Evolutionary conservation across 2,329 filamentous ascomycete species (phyloP).

Genomic region (Didymella keratinophila): DNA sequence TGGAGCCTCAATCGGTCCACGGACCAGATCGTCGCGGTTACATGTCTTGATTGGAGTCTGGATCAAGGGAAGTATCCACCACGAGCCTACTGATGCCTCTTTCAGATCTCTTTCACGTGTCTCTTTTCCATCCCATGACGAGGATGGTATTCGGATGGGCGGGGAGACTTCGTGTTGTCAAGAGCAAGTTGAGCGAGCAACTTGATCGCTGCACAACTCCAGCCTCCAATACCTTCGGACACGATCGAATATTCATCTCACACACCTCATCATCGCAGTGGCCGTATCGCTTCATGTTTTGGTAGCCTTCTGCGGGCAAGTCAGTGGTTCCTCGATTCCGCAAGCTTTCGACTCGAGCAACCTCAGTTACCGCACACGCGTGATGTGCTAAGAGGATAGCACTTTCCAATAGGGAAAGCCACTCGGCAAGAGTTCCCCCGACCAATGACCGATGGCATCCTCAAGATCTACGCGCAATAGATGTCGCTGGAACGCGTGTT

Average conservation of each 20-base stretch:
- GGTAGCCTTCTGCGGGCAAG: not conserved
- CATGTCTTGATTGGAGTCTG: constrained; percentile 3
- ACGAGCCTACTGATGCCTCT: constrained; percentile 1
- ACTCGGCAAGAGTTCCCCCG: not conserved
- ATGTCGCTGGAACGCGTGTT: not conserved
- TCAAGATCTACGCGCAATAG: not conserved
- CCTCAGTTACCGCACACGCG: not conserved
- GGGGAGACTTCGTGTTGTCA: not conserved
- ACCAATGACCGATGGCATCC: not conserved
- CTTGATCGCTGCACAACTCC: not conserved
- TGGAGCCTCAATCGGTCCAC: constrained; percentile 8
- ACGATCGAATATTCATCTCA: not conserved
- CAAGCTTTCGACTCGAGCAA: not conserved
- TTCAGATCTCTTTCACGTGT: constrained; percentile 1
- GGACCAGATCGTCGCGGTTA: constrained; percentile 1
- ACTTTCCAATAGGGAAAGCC: not conserved
- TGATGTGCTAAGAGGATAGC: not conserved
- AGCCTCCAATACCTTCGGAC: not conserved
- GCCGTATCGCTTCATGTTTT: not conserved
- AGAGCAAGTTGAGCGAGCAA: not conserved
- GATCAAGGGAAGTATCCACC: constrained; percentile 9
- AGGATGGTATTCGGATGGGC: not conserved
- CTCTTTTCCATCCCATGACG: not conserved
- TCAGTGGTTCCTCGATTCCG: not conserved
- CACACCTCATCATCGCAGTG: not conserved